A percentile compares a stretch with the other conserved stretches of the same genome.
Evolutionary conservation across 2,329 filamentous ascomycete species (phyloP).

Genomic region (Sphaerostilbella broomeana): DNA sequence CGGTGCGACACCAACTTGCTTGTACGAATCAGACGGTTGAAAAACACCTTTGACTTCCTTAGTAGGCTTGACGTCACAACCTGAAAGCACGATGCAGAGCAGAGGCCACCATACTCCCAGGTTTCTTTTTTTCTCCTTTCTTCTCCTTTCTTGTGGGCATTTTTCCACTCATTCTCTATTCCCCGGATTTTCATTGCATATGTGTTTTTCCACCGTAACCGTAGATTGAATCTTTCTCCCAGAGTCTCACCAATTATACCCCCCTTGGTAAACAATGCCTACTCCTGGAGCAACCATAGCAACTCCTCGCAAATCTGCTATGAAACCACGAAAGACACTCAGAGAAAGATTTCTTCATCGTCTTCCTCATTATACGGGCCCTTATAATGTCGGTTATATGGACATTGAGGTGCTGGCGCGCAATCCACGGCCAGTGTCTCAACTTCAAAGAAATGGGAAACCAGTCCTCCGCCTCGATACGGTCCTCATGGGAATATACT

Average conservation of each 20-base stretch:
- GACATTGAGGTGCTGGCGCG: constrained; percentile 57
- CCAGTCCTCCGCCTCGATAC: constrained; percentile 43
- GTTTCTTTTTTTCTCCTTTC: too few relatives aligned
- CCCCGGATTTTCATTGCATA: too few relatives aligned
- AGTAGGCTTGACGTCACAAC: too few relatives aligned
- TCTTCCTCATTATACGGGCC: constrained; percentile 57
- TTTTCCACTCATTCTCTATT: too few relatives aligned
- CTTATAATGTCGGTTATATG: constrained; percentile 61
- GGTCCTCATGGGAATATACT: constrained; percentile 59
- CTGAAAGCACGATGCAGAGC: too few relatives aligned
- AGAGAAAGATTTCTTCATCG: constrained; percentile 35
- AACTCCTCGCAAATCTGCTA: constrained; percentile 15
- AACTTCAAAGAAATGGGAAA: constrained; percentile 33
- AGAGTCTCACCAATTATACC: neutral
- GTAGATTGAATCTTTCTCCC: neutral
- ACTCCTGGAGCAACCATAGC: constrained; percentile 2
- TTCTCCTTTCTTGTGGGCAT: too few relatives aligned
- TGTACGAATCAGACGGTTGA: too few relatives aligned
- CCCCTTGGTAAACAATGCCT: neutral
- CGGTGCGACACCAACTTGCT: too few relatives aligned
- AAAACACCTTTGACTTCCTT: too few relatives aligned
- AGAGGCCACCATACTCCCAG: too few relatives aligned
- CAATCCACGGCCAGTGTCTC: constrained; percentile 33
- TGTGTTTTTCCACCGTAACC: too few relatives aligned
- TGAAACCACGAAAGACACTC: constrained; percentile 25